Evolutionary conservation across 2,329 filamentous ascomycete genomes (phyloP).

Genomic region (Verticillium zaregamsianum): DNA sequence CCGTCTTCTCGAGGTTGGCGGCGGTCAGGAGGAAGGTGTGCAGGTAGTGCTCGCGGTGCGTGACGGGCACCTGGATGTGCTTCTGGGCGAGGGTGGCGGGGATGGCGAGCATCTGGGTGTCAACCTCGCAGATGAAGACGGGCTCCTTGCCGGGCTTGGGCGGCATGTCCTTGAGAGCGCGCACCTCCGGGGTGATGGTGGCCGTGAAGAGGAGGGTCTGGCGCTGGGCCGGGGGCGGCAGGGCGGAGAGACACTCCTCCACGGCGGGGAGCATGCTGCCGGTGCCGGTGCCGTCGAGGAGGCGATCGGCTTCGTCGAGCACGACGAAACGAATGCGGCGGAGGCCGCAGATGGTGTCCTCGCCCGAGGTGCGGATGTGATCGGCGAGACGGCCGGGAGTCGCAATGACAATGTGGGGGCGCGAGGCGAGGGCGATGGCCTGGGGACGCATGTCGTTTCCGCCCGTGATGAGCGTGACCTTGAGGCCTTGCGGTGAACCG

Average conservation of each 20-base stretch:
- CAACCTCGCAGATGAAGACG: conserved; percentile 85
- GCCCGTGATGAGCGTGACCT: conserved; percentile 84
- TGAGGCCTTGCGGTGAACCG: conserved; percentile 80
- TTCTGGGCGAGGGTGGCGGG: conserved; percentile 78
- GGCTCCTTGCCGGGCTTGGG: conserved; percentile 65
- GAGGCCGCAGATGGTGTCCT: conserved; percentile 83
- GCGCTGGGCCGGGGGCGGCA: conserved; percentile 74
- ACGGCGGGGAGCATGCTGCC: conserved; percentile 95
- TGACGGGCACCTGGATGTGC: conserved; percentile 84
- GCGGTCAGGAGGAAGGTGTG: conserved; percentile 83
- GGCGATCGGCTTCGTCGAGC: conserved; percentile 90
- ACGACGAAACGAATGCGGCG: conserved; percentile 79
- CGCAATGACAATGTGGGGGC: conserved; percentile 90
- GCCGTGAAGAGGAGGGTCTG: conserved; percentile 96
- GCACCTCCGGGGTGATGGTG: conserved; percentile 88
- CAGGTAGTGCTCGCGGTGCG: conserved; percentile 91
- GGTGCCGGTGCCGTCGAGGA: conserved; percentile 67
- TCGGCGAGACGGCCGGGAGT: conserved; percentile 91
- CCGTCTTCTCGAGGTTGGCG: conserved; percentile 67
- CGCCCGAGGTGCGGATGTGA: conserved; percentile 85
- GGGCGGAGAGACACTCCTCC: conserved; percentile 76
- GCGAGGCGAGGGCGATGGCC: conserved; percentile 74
- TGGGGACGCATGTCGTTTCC: conserved; percentile 90
- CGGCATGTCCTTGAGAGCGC: conserved; percentile 76
- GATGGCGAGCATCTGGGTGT: conserved; percentile 70